These are phyloP conservation scores for Scheffersomyces cryptocercus DNA, from an alignment of 1,139 yeast genomes.

Conservation along the genomic window DNA sequence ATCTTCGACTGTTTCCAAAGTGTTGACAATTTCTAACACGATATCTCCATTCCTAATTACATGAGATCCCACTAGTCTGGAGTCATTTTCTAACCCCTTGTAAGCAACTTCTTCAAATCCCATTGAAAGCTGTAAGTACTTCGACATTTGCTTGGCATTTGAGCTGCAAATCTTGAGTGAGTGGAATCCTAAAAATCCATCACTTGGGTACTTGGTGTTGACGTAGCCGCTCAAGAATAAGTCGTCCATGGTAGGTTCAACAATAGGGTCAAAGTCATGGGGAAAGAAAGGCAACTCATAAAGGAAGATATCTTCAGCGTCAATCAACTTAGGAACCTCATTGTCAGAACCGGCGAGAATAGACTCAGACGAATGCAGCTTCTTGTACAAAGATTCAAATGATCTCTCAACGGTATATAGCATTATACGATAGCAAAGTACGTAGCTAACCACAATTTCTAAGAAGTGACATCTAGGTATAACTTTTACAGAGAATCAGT, in stretches of 20 bases:
- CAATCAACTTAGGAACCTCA: neutral
- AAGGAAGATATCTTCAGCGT: slow-evolving; percentile 1
- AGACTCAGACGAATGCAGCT: slow-evolving; percentile 1
- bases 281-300: slow-evolving; percentile 27
- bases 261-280: slow-evolving; percentile 17
- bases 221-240: slow-evolving; percentile 24
- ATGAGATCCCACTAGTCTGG: slow-evolving; percentile 55
- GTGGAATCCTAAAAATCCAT: slow-evolving; percentile 36
- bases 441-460: no score
- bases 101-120: slow-evolving; percentile 69
- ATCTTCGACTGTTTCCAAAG: slow-evolving; percentile 23
- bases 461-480: no score
- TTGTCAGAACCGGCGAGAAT: no score
- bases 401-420: neutral
- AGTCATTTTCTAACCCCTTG: slow-evolving; percentile 68
- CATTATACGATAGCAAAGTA: no score
- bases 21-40: slow-evolving; percentile 46
- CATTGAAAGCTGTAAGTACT: slow-evolving; percentile 51
- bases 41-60: slow-evolving; percentile 63
- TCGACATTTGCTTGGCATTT: slow-evolving; percentile 67
- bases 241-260: slow-evolving; percentile 17
- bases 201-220: slow-evolving; percentile 22
- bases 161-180: slow-evolving; percentile 50
- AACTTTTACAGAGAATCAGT: no score
- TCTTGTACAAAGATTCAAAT: neutral